Conservation (phyloP, 371 early-diverging fungal genomes). For the Mortierella sp. region DNA sequence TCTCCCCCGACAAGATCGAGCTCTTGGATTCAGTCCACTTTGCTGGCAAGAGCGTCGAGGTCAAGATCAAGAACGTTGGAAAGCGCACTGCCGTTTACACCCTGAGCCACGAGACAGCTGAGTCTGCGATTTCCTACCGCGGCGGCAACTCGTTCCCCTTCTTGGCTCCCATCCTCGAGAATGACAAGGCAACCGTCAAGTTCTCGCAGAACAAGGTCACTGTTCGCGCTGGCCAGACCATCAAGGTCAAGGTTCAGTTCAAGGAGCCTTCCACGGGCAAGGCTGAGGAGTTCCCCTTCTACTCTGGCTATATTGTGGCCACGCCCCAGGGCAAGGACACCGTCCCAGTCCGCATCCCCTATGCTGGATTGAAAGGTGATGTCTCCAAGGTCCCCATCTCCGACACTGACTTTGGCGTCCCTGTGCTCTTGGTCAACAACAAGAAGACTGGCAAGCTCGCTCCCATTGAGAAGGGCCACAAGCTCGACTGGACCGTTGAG, state of each 20-base stretch:
- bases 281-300: constrained; percentile 47
- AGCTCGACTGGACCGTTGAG: constrained; percentile 28
- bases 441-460: constrained; percentile 14
- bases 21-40: constrained; percentile 66
- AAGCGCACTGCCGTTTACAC: constrained; percentile 60
- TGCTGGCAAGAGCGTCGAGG: constrained; percentile 57
- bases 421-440: constrained; percentile 18
- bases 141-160: constrained; percentile 44
- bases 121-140: constrained; percentile 53
- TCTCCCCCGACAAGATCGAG: constrained; percentile 70
- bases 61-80: constrained; percentile 71
- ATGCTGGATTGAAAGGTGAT: constrained; percentile 64
- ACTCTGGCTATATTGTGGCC: constrained; percentile 46
- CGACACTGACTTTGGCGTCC: constrained; percentile 27
- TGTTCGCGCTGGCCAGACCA: constrained; percentile 57
- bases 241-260: constrained; percentile 55
- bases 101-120: constrained; percentile 58
- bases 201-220: constrained; percentile 51
- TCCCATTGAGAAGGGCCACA: constrained; percentile 18
- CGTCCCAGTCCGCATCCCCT: constrained; percentile 60
- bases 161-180: constrained; percentile 32
- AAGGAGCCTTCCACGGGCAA: constrained; percentile 58
- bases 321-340: constrained; percentile 35
- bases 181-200: constrained; percentile 49
- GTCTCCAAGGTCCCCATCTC: constrained; percentile 59